Percentiles rank a stretch among this genome's conserved stretches.
Conservation (phyloP, 2,329 filamentous ascomycete species). For the Colletotrichum neosansevieriae region DNA sequence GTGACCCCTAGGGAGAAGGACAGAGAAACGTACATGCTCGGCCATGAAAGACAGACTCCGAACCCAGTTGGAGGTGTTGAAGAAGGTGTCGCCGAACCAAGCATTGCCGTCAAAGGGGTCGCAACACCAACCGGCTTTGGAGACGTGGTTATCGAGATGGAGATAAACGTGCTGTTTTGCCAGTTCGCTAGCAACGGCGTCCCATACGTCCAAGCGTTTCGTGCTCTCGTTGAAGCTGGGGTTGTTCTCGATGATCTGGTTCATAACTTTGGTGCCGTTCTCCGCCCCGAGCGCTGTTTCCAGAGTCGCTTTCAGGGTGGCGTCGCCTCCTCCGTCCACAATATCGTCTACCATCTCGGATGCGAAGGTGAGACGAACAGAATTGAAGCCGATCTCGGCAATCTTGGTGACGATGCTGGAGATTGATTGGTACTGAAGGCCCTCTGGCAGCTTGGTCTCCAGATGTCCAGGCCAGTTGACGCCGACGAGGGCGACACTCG, state of each 20-base stretch:
- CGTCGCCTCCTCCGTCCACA: slow-evolving; percentile 51
- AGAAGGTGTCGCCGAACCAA: slow-evolving; percentile 66
- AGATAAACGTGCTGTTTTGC: slow-evolving; percentile 60
- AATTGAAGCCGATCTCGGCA: slow-evolving; percentile 65
- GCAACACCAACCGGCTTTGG: slow-evolving; percentile 62
- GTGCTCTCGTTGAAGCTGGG: slow-evolving; percentile 60
- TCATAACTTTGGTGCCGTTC: slow-evolving; percentile 60
- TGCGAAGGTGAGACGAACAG: slow-evolving; percentile 66
- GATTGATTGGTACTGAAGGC: slow-evolving; percentile 65
- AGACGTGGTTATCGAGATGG: slow-evolving; percentile 63
- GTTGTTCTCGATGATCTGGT: slow-evolving; percentile 62
- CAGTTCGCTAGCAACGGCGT: slow-evolving; percentile 65
- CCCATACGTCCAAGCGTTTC: slow-evolving; percentile 62
- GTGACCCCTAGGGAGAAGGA: too few species aligned
- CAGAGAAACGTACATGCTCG: slow-evolving; percentile 52
- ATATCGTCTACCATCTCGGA: slow-evolving; percentile 68
- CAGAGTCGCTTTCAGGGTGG: slow-evolving; percentile 54
- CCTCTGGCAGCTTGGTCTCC: slow-evolving; percentile 69
- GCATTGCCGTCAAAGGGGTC: slow-evolving; percentile 57
- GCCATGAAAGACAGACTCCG: slow-evolving; percentile 65
- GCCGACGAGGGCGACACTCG: slow-evolving; percentile 57
- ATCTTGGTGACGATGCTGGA: slow-evolving; percentile 60
- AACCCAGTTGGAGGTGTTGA: slow-evolving; percentile 65
- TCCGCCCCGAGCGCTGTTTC: slow-evolving; percentile 54
- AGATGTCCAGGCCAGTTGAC: slow-evolving; percentile 66